A percentile compares a stretch with the other conserved stretches of the same genome.
Conservation (phyloP, 768 basidiomycete species). For the Suillus cothurnatus region DNA sequence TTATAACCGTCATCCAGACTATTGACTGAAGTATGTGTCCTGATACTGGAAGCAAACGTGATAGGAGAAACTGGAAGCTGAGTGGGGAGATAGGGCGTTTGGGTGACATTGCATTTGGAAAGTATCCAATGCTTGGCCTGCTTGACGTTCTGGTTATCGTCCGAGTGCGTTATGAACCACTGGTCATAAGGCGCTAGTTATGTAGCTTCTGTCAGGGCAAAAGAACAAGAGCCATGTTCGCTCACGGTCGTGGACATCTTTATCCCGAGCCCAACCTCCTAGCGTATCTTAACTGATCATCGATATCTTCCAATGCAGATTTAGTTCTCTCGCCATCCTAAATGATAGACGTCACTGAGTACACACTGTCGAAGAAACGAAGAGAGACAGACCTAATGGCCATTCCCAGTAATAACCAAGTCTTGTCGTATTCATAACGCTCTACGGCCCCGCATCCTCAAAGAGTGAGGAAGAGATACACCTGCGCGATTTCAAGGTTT, state of each 20-base stretch:
- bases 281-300: constrained; percentile 61
- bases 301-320: constrained; percentile 86
- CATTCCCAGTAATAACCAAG: constrained; percentile 90
- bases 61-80: constrained; percentile 65
- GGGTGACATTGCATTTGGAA: constrained; percentile 50
- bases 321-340: constrained; percentile 96
- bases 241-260: constrained; percentile 92
- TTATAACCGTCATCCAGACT: constrained; percentile 28
- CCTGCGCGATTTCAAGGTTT: constrained; percentile 95
- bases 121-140: constrained; percentile 67
- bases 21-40: constrained; percentile 22
- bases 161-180: constrained; percentile 74
- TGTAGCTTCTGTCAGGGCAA: constrained; percentile 83
- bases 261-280: constrained; percentile 79
- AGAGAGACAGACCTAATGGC: constrained; percentile 61
- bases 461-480: constrained; percentile 83
- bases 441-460: constrained; percentile 97
- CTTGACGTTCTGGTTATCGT: constrained; percentile 59
- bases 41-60: constrained; percentile 52
- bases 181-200: constrained; percentile 74
- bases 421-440: constrained; percentile 94
- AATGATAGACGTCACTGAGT: constrained; percentile 15
- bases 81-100: constrained; percentile 30
- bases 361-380: not conserved
- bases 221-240: constrained; percentile 92